Percentiles rank a stretch among this genome's conserved stretches.
phyloP scores from a whole-genome alignment of 2,329 filamentous ascomycete genomes.

The Colletotrichum tabaci region DNA sequence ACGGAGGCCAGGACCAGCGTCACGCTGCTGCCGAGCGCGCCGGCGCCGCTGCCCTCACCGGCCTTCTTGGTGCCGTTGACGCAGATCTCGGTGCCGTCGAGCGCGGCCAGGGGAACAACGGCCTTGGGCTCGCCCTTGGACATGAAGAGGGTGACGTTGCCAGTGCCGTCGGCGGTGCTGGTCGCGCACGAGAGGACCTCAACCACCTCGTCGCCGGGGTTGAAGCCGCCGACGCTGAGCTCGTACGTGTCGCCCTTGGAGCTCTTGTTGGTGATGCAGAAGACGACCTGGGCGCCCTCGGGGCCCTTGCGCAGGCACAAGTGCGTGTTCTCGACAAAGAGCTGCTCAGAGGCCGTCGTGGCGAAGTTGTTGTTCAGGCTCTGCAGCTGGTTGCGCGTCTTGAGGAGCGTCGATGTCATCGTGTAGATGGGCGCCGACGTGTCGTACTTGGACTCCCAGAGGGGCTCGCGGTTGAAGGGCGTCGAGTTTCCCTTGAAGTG shows the following conservation, averaged over 20 bases:
- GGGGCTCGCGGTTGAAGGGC: slow-evolving; percentile 69
- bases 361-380: slow-evolving; percentile 22
- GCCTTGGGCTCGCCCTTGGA: slow-evolving; percentile 36
- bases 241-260: slow-evolving; percentile 33
- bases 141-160: slow-evolving; percentile 41
- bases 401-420: slow-evolving; percentile 30
- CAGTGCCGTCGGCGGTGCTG: slow-evolving; percentile 36
- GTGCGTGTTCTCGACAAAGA: slow-evolving; percentile 39
- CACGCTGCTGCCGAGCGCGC: slow-evolving; percentile 28
- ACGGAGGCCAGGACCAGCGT: slow-evolving; percentile 32
- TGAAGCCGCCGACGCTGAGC: slow-evolving; percentile 38
- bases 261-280: slow-evolving; percentile 42
- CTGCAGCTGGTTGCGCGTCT: slow-evolving; percentile 36
- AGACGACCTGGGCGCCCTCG: slow-evolving; percentile 38
- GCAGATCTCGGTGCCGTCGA: slow-evolving; percentile 28
- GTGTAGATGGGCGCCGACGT: slow-evolving; percentile 63
- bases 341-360: slow-evolving; percentile 38
- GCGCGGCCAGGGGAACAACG: slow-evolving; percentile 19
- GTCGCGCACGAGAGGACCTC: slow-evolving; percentile 34
- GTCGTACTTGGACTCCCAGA: slow-evolving; percentile 70
- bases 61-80: slow-evolving; percentile 33
- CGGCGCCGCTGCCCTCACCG: slow-evolving; percentile 20
- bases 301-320: slow-evolving; percentile 39
- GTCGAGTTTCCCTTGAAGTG: slow-evolving; percentile 65
- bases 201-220: slow-evolving; percentile 35